Evolutionary conservation across 768 basidiomycete genomes (phyloP).

Genomic region (Mycena vulgaris): DNA sequence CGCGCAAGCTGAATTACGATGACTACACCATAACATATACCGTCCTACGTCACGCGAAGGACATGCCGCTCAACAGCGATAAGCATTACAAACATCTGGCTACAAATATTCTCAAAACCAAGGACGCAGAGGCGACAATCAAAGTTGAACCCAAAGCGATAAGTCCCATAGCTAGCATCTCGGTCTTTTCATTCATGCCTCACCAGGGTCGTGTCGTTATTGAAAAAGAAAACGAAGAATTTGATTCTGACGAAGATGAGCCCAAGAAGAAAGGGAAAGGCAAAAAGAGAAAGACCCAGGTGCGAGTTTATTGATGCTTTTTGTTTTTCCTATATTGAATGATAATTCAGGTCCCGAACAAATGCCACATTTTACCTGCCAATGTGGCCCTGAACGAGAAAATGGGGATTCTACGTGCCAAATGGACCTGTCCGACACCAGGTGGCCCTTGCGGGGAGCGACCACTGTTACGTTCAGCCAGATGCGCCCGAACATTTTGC

Average conservation of each 20-base stretch:
- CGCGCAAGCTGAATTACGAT: background rate
- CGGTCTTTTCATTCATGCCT: too few species aligned
- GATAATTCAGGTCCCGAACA: background rate
- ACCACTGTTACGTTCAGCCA: background rate
- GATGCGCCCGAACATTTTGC: background rate
- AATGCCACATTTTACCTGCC: background rate
- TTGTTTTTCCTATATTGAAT: too few species aligned
- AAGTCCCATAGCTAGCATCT: background rate
- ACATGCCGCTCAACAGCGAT: background rate
- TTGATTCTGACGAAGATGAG: background rate
- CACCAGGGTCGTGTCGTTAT: too few species aligned
- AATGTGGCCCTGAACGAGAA: background rate
- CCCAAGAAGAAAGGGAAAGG: background rate
- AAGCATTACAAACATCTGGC: background rate
- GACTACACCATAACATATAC: background rate
- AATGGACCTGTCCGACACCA: background rate
- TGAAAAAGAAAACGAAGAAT: background rate
- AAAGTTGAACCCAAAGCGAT: background rate
- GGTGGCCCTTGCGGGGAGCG: background rate
- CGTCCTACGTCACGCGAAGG: background rate
- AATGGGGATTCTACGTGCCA: background rate
- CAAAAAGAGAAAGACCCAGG: background rate
- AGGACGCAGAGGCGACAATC: background rate
- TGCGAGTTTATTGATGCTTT: background rate
- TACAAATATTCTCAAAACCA: background rate